A percentile compares a stretch with the other conserved stretches of the same genome.
These are phyloP conservation scores for Candida multigemmis DNA, from an alignment of 805 yeast species.

Conservation along the genomic window DNA sequence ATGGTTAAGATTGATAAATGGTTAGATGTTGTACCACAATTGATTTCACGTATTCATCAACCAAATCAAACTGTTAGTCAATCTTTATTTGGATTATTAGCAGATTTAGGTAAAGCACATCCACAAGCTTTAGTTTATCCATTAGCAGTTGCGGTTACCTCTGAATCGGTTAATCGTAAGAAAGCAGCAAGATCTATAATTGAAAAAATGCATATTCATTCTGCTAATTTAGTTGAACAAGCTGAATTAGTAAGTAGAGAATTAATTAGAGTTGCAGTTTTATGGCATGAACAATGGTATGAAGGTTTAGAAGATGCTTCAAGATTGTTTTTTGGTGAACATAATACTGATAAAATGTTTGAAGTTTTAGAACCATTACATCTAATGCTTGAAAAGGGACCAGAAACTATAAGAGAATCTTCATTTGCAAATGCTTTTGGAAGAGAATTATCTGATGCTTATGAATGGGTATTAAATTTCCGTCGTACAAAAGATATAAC, in stretches of 20 bases:
- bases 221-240: conserved; percentile 78
- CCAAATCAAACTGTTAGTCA: conserved; percentile 80
- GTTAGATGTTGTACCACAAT: conserved; percentile 92
- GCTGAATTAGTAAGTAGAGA: conserved; percentile 93
- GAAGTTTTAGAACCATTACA: conserved; percentile 85
- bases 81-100: conserved; percentile 67
- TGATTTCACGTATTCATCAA: conserved; percentile 93
- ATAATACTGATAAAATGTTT: conserved; percentile 91
- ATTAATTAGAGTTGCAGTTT: conserved; percentile 85
- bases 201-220: conserved; percentile 86
- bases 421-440: conserved; percentile 93
- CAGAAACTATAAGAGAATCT: conserved; percentile 86
- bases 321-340: conserved; percentile 85
- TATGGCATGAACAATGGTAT: conserved; percentile 98
- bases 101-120: conserved; percentile 88
- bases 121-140: conserved; percentile 97
- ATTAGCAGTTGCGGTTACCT: conserved; percentile 88
- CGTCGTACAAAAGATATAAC: conserved; percentile 79
- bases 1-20: conserved; percentile 88
- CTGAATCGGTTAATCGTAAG: conserved; percentile 84
- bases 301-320: conserved; percentile 97
- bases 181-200: conserved; percentile 86
- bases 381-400: conserved; percentile 73
- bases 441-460: conserved; percentile 83
- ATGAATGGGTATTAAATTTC: conserved; percentile 85